A percentile compares a stretch with the other conserved stretches of the same genome.
Evolutionary conservation across 2,329 filamentous ascomycete genomes (phyloP).

Genomic region (Arthrobotrys iridis): DNA sequence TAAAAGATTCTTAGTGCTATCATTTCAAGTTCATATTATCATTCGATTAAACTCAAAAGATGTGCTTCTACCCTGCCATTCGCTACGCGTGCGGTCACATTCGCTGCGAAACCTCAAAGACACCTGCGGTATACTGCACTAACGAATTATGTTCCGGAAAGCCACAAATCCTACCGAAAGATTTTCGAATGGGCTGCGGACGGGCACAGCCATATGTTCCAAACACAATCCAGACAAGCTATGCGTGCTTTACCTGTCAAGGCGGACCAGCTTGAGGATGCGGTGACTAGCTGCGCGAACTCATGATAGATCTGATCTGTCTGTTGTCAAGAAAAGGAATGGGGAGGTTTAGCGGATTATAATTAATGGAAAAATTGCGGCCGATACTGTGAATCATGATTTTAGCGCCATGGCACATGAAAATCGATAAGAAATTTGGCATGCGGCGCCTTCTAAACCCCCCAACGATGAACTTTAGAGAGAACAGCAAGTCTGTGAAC

Average conservation of each 20-base stretch:
- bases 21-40: too few species aligned
- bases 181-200: constrained; percentile 38
- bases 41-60: too few species aligned
- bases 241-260: constrained; percentile 43
- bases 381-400: too few species aligned
- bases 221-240: constrained; percentile 39
- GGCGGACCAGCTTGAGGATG: constrained; percentile 24
- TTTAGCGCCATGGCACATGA: too few species aligned
- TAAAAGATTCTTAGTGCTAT: too few species aligned
- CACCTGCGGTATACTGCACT: constrained; percentile 28
- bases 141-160: constrained; percentile 20
- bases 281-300: background rate
- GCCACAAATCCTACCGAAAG: constrained; percentile 25
- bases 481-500: too few species aligned
- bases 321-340: too few species aligned
- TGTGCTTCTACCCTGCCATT: constrained; percentile 49
- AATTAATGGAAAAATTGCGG: too few species aligned
- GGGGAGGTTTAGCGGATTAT: background rate
- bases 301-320: too few species aligned
- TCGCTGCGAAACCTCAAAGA: constrained; percentile 45
- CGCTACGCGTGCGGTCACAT: constrained; percentile 43
- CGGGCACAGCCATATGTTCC: constrained; percentile 29
- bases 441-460: too few species aligned
- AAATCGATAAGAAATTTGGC: too few species aligned
- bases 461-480: too few species aligned